Evolutionary conservation across 768 basidiomycete species (phyloP), one percentile per base, ranked within the genome.

Genomic region (Termitomyces sp.): DNA sequence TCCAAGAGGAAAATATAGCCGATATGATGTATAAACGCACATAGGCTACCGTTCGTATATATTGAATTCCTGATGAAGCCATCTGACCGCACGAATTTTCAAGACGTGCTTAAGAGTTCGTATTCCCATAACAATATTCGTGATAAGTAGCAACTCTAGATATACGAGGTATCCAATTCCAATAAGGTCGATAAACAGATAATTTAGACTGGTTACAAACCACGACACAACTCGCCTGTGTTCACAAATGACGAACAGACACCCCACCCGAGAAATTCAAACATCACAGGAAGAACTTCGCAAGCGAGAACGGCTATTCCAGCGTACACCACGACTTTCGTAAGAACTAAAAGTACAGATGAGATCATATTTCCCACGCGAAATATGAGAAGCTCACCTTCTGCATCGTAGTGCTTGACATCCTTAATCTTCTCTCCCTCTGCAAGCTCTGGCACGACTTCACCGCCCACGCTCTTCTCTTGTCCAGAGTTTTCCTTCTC

Each of bases 291-390:
- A 33, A 87, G 74, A 0, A 75, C 70, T 62, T 88, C 84, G 14
- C 74, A 70, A 2, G 86, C 82, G 11, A 94, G 66, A 13, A 88
- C 70, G 0, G 82, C 92, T 59, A 98, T 96, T 0, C 95, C 94
- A 52, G 82, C 79, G 68, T 98, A 96, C 5, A 95, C 94, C 45
- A 92, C 84, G 13, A 94, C 85, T 74, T 94, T 95, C 28, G 93
- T 94, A 60, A 94, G 71, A 8, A 94, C 92, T 93, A 26, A n/a
- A 28, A 10, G n/a, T 26, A 1, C n/a, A 40, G n/a, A 10, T 28
- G 13, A 30, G 28, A 3, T 52, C 18, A 20, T 8, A 8, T 13
- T 41, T 26, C 7, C 26, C 51, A 20, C 18, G 16, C 7, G 36
- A 22, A 45, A 38, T 22, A 28, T 3, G 41, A 16, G 33, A 33